A percentile compares a stretch with the other conserved stretches of the same genome.
These are phyloP conservation scores for Phaeosphaeria sp. DNA, from an alignment of 2,329 filamentous ascomycete species.

Conservation along the genomic window DNA sequence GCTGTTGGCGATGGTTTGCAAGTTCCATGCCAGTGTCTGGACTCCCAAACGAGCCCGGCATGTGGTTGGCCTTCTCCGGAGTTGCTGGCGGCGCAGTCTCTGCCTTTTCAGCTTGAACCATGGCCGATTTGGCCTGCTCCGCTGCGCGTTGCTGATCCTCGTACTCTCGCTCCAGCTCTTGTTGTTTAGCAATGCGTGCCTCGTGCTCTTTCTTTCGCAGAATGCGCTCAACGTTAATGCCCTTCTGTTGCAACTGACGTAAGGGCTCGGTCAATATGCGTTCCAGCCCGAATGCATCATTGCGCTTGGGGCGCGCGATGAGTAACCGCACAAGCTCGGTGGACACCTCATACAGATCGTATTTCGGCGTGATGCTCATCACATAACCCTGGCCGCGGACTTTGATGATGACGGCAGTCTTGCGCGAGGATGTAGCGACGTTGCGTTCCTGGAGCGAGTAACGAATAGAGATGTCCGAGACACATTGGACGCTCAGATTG, in stretches of 20 bases:
- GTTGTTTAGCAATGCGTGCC: constrained; percentile 83
- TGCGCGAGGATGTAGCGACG: constrained; percentile 51
- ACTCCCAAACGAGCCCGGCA: constrained; percentile 48
- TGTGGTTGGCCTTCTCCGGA: constrained; percentile 38
- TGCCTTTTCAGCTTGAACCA: constrained; percentile 16
- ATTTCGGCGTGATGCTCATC: constrained; percentile 78
- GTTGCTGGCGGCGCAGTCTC: constrained; percentile 28
- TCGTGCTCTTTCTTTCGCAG: constrained; percentile 87
- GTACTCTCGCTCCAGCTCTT: constrained; percentile 73
- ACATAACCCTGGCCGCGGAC: constrained; percentile 70
- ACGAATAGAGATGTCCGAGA: constrained; percentile 78
- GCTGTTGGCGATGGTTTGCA: constrained; percentile 27
- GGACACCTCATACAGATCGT: constrained; percentile 91
- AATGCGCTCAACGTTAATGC: constrained; percentile 97
- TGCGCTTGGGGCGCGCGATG: constrained; percentile 82
- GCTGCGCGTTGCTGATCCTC: constrained; percentile 60
- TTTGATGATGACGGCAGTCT: constrained; percentile 77
- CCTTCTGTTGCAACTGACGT: constrained; percentile 79
- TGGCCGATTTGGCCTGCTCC: constrained; percentile 37
- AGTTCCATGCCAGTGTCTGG: constrained; percentile 42
- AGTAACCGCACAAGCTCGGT: constrained; percentile 84
- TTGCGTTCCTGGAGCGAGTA: constrained; percentile 75
- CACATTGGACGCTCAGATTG: constrained; percentile 78
- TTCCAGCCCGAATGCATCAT: constrained; percentile 88
- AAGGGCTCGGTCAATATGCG: constrained; percentile 87